Base-by-base conservation (phyloP, 148 eudicot species). In the Rhododendron kiyosumense region DNA sequence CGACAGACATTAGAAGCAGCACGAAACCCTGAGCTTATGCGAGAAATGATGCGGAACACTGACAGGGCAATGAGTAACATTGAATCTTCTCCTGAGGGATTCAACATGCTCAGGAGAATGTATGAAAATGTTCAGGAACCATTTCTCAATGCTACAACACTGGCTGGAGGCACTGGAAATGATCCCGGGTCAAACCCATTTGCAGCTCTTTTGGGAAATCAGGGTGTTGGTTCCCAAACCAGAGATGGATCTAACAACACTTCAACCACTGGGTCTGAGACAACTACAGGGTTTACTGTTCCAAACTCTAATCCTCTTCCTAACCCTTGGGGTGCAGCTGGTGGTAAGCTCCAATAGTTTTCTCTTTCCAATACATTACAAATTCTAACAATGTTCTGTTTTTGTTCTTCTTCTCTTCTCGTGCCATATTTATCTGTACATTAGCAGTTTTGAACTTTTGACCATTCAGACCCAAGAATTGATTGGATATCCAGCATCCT, bases 11-110 rank as follows among this genome's bases (percentile, higher is more conserved):
- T 97, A 79, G 99, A 97, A 89, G 96, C 99, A 79, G 98, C 98
- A 45, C 90, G 99, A 88, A 97, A 97, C 77, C 99, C 99, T 86
- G 98, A 95, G 89, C 91, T 97, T 83, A 97, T 95, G 99, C 96
- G 99, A 77, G 99, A 97, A 90, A 97, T 97, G 99, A 95, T 97
- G 99, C 93, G 99, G 46, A 97, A 97, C 87, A 97, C 99, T 78
- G 98, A 97, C 84, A 94, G 99, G 91, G 98, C 98, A 86, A 97
- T 95, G 99, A 97, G 99, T 87, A 97, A 97, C 84, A 97, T 97
- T 84, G 98, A 97, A 88, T 93, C 98, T 81, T 95, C 97, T 86
- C 98, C 98, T 54, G 99, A 97, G 89, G 99, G 99, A 84, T 97
- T 97, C 87, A 95, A 97, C 87, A 93, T 93, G 95, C 99, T 97